Base-by-base conservation (phyloP, 257 asterid genomes). In the Solanum chaucha region DNA sequence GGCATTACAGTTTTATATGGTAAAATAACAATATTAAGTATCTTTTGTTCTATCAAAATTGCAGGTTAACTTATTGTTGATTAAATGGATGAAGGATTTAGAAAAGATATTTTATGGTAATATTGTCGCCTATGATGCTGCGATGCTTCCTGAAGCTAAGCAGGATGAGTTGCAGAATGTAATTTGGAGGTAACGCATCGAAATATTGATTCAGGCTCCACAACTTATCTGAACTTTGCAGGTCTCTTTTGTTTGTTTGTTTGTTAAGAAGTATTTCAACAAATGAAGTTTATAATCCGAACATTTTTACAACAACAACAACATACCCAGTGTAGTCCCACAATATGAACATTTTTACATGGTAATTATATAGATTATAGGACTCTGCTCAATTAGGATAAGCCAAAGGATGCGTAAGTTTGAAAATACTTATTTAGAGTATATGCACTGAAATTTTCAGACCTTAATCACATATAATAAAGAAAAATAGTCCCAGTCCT, bases 41-140 rank as follows among this genome's bases (percentile, higher is more conserved):
- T 74, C 58, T 65, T 44, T 51, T 86, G 59, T 75, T 78, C 86
- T 85, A 36, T 86, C 51, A 64, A 55, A 86, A 84, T 88, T 89
- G 82, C 93, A 97, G 99, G 99, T 95, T 75, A 95, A 97, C 89
- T 94, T 97, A 89, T 89, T 97, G 87, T 89, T 97, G 88, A 87
- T 82, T 65, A 95, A 92, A 90, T 97, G 99, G 99, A 96, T 97
- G 98, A 97, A 95, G 90, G 98, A 95, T 90, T 86, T 97, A 93
- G 99, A 97, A 89, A 95, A 88, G 92, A 97, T 97, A 92, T 95
- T 97, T 92, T 97, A 94, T 87, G 99, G 99, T 86, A 95, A 94
- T 85, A 87, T 97, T 83, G 96, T 95, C 87, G 98, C 98, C 41
- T 96, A 94, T 89, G 98, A 97, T 90, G 94, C 95, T 89, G 98